Conservation (phyloP, 1,284 basidiomycete species). For the Fomitopsis schrenkii region DNA sequence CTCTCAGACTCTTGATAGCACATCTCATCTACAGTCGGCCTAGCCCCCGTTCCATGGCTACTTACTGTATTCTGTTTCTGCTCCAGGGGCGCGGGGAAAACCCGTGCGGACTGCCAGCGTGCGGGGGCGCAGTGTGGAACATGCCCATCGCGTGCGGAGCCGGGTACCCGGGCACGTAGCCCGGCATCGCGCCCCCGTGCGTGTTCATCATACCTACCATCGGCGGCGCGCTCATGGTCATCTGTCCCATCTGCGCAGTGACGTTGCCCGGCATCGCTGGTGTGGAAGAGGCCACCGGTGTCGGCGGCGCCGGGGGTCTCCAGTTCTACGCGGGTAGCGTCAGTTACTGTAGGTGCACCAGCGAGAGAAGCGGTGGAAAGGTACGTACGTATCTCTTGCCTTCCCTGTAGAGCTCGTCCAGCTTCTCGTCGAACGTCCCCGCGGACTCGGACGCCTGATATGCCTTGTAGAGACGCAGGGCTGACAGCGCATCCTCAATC, state of each 20-base stretch:
- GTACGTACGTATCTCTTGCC: conserved; percentile 63
- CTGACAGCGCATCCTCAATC: conserved; percentile 92
- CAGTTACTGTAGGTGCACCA: neutral
- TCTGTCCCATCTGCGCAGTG: neutral
- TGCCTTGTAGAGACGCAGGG: conserved; percentile 83
- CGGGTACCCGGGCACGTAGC: neutral
- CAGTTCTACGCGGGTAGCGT: conserved; percentile 12
- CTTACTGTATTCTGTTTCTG: neutral
- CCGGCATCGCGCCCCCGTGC: neutral
- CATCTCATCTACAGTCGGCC: no score
- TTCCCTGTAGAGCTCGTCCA: conserved; percentile 79
- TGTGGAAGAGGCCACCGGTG: neutral
- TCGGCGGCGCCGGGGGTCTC: conserved; percentile 14
- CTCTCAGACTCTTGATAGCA: no score
- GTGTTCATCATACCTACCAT: neutral
- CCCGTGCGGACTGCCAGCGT: neutral
- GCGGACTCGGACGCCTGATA: conserved; percentile 78
- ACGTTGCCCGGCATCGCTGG: neutral
- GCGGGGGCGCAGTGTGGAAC: neutral
- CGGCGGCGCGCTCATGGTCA: neutral
- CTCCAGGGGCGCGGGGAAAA: neutral
- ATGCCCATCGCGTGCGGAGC: neutral
- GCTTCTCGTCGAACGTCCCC: conserved; percentile 80
- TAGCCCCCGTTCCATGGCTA: no score
- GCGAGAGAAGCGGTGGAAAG: no score